Base-by-base conservation (phyloP, 2,329 filamentous ascomycete species). In the Phialocephala sp. region DNA sequence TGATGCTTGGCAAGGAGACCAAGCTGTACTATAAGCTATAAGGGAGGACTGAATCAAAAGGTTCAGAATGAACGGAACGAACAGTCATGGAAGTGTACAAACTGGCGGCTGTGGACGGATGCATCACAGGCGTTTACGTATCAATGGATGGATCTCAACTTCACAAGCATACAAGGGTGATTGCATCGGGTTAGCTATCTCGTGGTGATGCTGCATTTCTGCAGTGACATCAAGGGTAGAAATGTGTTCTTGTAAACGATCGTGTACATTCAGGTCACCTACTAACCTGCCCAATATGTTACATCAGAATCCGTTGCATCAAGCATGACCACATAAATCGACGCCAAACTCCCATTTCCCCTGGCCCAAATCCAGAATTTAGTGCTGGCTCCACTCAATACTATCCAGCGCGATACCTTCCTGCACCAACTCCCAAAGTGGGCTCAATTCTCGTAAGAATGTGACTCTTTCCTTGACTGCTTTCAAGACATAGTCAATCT, bases 351-450 rank as follows among this genome's bases (percentile, higher is more conserved):
- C 59, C 59, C 22, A 50, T 52, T 57, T 39, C 32, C 36, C 32
- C 9, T 22, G 35, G 37, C 39, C 35, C 41, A 24, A 50, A 36
- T 50, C n/a, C 41, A 50, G 39, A 20, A 70, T 68, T 69, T 83
- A 98, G 80, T 99, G 95, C 82, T 97, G 94, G 77, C 91, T 97
- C 95, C 95, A 99, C 81, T 99, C 90, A 75, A 99, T 99, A 52
- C 93, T 97, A 80, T 96, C 92, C 72, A 99, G 82, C 76, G 97
- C 95, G 69, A 99, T 87, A 18, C 95, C 95, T 79, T 99, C 95
- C 81, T 99, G 95, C 14, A 99, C 95, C 70, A 99, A 81, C 80
- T 99, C 95, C 95, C 95, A 99, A 64, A 99, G 82, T 45, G 95
- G 95, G 77, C 94, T 97, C 71, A 99, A 83, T 81, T 99, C 95